Base-by-base conservation (phyloP, 2,329 filamentous ascomycete genomes). In the Penicillium griseofulvum region DNA sequence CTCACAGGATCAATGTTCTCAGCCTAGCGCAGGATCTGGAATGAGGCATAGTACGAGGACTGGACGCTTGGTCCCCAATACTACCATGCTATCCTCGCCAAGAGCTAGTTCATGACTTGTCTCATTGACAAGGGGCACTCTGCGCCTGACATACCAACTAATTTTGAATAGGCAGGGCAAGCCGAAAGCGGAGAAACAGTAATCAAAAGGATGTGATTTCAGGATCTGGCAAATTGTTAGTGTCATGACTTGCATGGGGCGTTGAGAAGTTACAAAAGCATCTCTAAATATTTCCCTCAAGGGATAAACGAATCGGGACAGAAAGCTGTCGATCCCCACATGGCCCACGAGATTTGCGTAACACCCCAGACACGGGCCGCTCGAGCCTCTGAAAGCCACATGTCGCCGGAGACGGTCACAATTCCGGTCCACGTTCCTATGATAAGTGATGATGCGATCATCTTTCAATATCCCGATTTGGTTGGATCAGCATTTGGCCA, bases 341-440 rank as follows among this genome's bases (percentile, higher is more conserved):
- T 58, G 56, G 54, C 33, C 56, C 56, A 58, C 54, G 56, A 48
- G 56, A 14, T 43, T 49, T n/a, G 44, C 24, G 43, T 22, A 49
- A 38, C n/a, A 49, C 29, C 22, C 47, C 31, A 33, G 43, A 49
- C 16, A 31, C 45, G 45, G 33, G 14, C 29, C 49, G 38, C 48
- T 50, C 34, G 28, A 39, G 19, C 42, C n/a, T 16, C 17, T n/a
- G 28, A 31, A 19, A 36, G 24, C 12, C 28, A 24, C 10, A 33
- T 17, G 8, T 48, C 50, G 50, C 50, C 50, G 50, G 42, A 48
- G 34, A 48, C 29, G 50, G 50, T 29, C 39, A 46, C n/a, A 19
- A 19, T 22, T 31, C 36, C 12, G 26, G n/a, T 19, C 29, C 29
- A 31, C 29, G 29, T 31, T 31, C n/a, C 16, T 50, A 19, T 11